Evolutionary conservation across 352 stramenopile species (phyloP).

Genomic region (Phytophthora foliorum): DNA sequence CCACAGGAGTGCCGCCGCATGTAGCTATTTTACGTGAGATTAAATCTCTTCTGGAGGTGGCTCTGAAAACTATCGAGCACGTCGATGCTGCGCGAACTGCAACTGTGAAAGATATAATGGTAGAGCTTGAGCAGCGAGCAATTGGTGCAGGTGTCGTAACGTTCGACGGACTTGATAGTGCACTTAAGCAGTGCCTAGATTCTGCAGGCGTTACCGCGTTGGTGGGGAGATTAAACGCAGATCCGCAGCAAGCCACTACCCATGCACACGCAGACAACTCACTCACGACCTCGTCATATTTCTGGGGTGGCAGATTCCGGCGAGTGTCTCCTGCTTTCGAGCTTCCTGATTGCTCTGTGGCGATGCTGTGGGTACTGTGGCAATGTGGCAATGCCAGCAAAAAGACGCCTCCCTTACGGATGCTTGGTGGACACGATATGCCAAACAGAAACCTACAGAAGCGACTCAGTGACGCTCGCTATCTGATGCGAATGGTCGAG

Average conservation of each 20-base stretch:
- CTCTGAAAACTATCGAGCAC: slow-evolving; percentile 11
- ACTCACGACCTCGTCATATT: slow-evolving; percentile 1
- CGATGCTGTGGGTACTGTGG: neutral
- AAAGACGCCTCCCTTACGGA: neutral
- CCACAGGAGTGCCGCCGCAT: slow-evolving; percentile 20
- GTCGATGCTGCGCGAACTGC: neutral
- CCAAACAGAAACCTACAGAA: slow-evolving; percentile 2
- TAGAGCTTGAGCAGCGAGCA: slow-evolving; percentile 12
- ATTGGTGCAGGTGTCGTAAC: slow-evolving; percentile 23
- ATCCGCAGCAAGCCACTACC: neutral
- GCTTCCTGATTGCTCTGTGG: neutral
- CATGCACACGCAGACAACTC: neutral
- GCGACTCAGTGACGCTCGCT: slow-evolving; percentile 1
- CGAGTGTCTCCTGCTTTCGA: slow-evolving; percentile 12
- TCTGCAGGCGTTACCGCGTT: neutral
- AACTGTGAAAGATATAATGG: slow-evolving; percentile 16
- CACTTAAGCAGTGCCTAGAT: slow-evolving; percentile 8
- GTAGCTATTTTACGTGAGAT: slow-evolving; percentile 27
- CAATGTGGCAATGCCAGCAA: neutral
- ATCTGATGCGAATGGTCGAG: neutral
- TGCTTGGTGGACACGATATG: slow-evolving; percentile 1
- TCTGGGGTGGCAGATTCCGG: slow-evolving; percentile 14
- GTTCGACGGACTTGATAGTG: slow-evolving; percentile 4
- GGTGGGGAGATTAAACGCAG: neutral
- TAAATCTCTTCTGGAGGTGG: slow-evolving; percentile 2